phyloP scores from a whole-genome alignment of 768 basidiomycete genomes.

The Inosperma sp. region DNA sequence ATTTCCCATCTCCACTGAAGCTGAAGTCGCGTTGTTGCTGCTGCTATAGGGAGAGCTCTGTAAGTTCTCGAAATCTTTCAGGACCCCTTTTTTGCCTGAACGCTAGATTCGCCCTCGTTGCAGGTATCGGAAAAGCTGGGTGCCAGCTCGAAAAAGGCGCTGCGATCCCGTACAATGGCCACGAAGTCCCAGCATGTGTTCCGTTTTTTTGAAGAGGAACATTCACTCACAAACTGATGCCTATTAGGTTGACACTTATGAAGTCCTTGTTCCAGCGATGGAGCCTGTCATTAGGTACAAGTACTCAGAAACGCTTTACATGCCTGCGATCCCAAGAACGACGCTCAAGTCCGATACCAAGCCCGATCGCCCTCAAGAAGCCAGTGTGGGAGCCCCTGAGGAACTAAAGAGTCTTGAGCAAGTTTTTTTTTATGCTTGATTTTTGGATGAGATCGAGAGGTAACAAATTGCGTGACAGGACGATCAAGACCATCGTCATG shows the following conservation, averaged over 20 bases:
- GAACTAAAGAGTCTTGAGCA: neutral
- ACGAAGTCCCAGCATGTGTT: neutral
- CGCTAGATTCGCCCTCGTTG: no score
- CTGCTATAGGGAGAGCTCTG: neutral
- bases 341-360: neutral
- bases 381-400: neutral
- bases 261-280: neutral
- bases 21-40: neutral
- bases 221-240: neutral
- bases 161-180: neutral
- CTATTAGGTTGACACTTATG: neutral
- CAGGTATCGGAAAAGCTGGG: conserved; percentile 2
- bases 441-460: neutral
- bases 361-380: no score
- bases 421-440: neutral
- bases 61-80: neutral
- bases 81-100: no score
- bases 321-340: neutral
- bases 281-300: neutral
- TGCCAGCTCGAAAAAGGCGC: neutral
- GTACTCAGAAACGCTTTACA: neutral
- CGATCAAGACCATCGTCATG: neutral
- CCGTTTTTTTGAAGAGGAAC: neutral
- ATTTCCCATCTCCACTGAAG: neutral
- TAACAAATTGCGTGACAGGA: neutral